Base-by-base conservation (phyloP, 2,329 filamentous ascomycete genomes). In the Ceratocystis destructans region DNA sequence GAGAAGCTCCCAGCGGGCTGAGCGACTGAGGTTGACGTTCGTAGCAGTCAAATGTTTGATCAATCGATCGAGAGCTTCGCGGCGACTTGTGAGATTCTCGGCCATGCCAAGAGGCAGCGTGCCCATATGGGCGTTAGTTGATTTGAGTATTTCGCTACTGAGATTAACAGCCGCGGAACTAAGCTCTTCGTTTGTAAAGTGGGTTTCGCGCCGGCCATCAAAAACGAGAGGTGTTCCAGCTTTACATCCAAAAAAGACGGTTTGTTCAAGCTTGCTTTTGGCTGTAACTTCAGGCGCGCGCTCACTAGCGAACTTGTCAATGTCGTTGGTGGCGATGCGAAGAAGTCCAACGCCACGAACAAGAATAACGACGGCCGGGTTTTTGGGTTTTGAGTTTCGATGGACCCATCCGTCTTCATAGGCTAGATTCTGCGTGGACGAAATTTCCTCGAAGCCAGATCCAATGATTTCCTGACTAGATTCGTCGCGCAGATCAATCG, bases 221-320 rank as follows among this genome's bases (percentile, higher is more conserved):
- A 99, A 90, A 69, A 91, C 86, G n/a, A 99, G 77, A n/a, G 93
- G 88, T 71, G 91, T 97, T 72, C 89, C 85, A 69, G 87, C 82
- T 73, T 89, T 85, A 61, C 84, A 85, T 1, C 92, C 92, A 73
- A 90, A 97, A 76, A 96, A 97, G 0, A 97, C 88, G 1, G 92
- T 92, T 76, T 99, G 92, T 73, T 96, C 90, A 50, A 99, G 81
- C 75, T 94, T 96, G 76, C 86, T 89, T 76, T 90, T 94, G 5
- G 90, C 88, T 0, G 89, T 92, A 17, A 96, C 83, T 70, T 79
- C 76, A 1, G 83, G 84, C 3, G 83, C 79, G 64, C 77, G 76
- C 64, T 82, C 81, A 69, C 81, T 82, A 12, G 79, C 79, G 71
- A 87, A 85, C 68, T 80, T 82, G 69, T 84, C 80, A 59, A 83